phyloP scores from a whole-genome alignment of 2,329 filamentous ascomycete genomes.

The Claviceps spartinae region DNA sequence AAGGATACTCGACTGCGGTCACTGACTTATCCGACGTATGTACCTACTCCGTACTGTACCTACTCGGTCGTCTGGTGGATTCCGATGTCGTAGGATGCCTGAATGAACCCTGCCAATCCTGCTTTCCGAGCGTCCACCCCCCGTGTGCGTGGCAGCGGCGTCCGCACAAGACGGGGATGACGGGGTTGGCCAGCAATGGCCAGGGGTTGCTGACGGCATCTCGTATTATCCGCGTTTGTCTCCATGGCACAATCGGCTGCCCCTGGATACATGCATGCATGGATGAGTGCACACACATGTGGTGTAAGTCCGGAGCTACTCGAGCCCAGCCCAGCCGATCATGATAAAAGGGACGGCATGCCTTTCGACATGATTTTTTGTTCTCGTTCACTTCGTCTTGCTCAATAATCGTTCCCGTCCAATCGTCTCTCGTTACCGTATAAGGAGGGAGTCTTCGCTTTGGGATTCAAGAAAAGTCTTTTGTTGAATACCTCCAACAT shows the following conservation, averaged over 20 bases:
- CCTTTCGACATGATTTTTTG: background rate
- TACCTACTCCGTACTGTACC: background rate
- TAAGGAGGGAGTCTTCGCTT: background rate
- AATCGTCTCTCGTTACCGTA: slow-evolving; percentile 4
- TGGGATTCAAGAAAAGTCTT: background rate
- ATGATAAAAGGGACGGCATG: slow-evolving; percentile 1
- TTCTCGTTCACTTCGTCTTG: background rate
- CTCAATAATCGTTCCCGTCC: too few relatives aligned
- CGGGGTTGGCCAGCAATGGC: slow-evolving; percentile 4
- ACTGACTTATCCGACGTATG: background rate
- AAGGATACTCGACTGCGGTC: background rate
- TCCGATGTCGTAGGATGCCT: background rate
- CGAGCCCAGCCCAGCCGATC: background rate
- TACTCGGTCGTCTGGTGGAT: slow-evolving; percentile 1
- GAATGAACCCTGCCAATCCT: background rate
- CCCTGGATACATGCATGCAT: background rate
- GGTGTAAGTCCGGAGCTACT: background rate
- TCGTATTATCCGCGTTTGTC: slow-evolving; percentile 8
- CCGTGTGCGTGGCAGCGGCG: background rate
- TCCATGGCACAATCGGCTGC: background rate
- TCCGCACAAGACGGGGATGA: background rate
- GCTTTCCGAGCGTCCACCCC: background rate
- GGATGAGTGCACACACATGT: background rate
- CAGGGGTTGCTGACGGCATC: slow-evolving; percentile 6
- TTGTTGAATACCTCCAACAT: background rate